Evolutionary conservation across 1,284 basidiomycete species (phyloP).

Genomic region (Tilletia horrida): DNA sequence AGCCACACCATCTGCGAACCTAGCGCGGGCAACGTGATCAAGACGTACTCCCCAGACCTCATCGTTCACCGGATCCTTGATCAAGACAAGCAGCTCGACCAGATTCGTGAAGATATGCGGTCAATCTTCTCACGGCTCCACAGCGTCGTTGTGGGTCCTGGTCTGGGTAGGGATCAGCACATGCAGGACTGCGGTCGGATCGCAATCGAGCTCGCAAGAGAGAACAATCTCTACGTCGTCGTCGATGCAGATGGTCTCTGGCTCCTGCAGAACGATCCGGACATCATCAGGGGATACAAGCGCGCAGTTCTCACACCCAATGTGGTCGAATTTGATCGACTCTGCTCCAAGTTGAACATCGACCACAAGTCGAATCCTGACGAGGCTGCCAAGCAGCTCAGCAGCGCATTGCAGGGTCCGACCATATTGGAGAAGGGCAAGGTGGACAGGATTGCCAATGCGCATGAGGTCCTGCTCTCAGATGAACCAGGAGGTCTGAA

Average conservation of each 20-base stretch:
- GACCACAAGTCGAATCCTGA: slow-evolving; percentile 55
- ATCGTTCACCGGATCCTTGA: slow-evolving; percentile 89
- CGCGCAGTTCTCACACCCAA: slow-evolving; percentile 87
- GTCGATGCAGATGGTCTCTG: slow-evolving; percentile 87
- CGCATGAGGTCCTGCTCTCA: slow-evolving; percentile 64
- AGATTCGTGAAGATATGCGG: slow-evolving; percentile 65
- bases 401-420: slow-evolving; percentile 74
- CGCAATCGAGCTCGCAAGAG: slow-evolving; percentile 59
- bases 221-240: slow-evolving; percentile 77
- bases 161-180: slow-evolving; percentile 69
- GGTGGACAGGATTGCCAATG: slow-evolving; percentile 47
- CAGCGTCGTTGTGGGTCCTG: slow-evolving; percentile 86
- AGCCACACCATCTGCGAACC: slow-evolving; percentile 97
- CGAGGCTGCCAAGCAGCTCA: slow-evolving; percentile 59
- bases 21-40: slow-evolving; percentile 78
- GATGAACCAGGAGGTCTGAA: slow-evolving; percentile 77
- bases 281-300: slow-evolving; percentile 73
- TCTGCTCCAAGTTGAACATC: slow-evolving; percentile 67
- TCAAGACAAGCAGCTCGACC: slow-evolving; percentile 54
- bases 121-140: slow-evolving; percentile 77
- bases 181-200: slow-evolving; percentile 71
- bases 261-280: slow-evolving; percentile 71
- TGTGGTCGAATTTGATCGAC: slow-evolving; percentile 82
- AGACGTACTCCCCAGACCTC: slow-evolving; percentile 86
- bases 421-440: slow-evolving; percentile 88